Conservation (phyloP, 1,284 basidiomycete species). For the Inonotus obliquus region DNA sequence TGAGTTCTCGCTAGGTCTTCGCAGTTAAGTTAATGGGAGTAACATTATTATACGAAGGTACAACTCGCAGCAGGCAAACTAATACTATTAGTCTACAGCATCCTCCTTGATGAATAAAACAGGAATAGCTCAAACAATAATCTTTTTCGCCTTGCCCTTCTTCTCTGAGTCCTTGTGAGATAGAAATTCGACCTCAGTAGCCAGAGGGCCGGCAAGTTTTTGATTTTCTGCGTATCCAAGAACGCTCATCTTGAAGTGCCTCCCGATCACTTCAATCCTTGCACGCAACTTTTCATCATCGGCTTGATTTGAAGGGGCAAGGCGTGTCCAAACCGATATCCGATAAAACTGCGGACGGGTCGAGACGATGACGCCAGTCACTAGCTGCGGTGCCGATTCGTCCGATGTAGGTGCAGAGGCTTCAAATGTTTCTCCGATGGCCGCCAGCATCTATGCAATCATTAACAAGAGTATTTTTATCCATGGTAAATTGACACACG, state of each 20-base stretch:
- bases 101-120: constrained; percentile 19
- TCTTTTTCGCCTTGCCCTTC: constrained; percentile 83
- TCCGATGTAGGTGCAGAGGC: constrained; percentile 58
- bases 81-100: constrained; percentile 6
- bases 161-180: constrained; percentile 95
- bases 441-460: constrained; percentile 80
- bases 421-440: constrained; percentile 95
- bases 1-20: not conserved
- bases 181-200: constrained; percentile 91
- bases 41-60: constrained; percentile 1
- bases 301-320: constrained; percentile 51
- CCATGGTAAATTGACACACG: constrained; percentile 41
- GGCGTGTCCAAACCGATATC: constrained; percentile 94
- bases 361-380: constrained; percentile 95
- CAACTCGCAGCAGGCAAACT: not conserved
- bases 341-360: constrained; percentile 95
- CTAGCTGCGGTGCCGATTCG: constrained; percentile 58
- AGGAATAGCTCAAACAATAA: constrained; percentile 55
- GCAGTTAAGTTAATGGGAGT: not conserved
- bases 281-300: constrained; percentile 58
- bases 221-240: constrained; percentile 75
- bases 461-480: constrained; percentile 3
- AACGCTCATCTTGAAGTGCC: constrained; percentile 89
- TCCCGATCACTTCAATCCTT: constrained; percentile 70
- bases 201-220: constrained; percentile 76